phyloP scores from a whole-genome alignment of 768 basidiomycete genomes.

The Melanogaster broomeanus region DNA sequence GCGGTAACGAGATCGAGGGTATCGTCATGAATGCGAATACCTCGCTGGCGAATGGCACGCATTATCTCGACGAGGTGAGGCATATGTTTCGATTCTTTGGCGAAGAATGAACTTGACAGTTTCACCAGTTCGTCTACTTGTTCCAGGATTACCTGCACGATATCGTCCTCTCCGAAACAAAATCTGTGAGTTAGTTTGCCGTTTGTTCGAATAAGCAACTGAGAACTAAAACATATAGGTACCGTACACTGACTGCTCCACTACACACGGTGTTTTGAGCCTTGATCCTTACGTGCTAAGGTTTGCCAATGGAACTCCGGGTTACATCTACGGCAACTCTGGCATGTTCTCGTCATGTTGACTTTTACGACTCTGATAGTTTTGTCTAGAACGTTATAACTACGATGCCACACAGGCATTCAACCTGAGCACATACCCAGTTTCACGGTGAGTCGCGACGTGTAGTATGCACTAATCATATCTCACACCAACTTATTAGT shows the following conservation, averaged over 20 bases:
- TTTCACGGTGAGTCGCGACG: conserved; percentile 37
- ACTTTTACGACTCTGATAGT: background rate
- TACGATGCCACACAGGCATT: conserved; percentile 55
- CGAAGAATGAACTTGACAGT: background rate
- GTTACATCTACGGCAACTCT: conserved; percentile 56
- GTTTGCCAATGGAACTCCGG: conserved; percentile 50
- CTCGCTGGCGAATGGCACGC: conserved; percentile 42
- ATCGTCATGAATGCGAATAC: conserved; percentile 44
- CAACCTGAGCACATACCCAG: conserved; percentile 53
- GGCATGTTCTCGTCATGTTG: conserved; percentile 32
- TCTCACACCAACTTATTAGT: conserved; percentile 23
- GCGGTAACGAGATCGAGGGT: conserved; percentile 61
- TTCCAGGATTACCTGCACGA: conserved; percentile 55
- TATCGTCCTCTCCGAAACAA: conserved; percentile 49
- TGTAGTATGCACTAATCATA: background rate
- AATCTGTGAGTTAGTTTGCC: conserved; percentile 37
- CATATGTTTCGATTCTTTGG: background rate
- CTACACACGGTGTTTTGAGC: conserved; percentile 56
- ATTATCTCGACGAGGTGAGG: conserved; percentile 51
- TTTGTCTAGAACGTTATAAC: conserved; percentile 50
- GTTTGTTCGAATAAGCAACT: background rate
- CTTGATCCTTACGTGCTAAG: conserved; percentile 55
- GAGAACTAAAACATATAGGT: conserved; percentile 34
- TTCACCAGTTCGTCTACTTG: conserved; percentile 44
- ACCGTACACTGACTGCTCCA: conserved; percentile 61